Evolutionary conservation across 148 eudicot genomes (phyloP), one percentile per base, ranked within the genome.

Genomic region (Diospyros lotus): DNA sequence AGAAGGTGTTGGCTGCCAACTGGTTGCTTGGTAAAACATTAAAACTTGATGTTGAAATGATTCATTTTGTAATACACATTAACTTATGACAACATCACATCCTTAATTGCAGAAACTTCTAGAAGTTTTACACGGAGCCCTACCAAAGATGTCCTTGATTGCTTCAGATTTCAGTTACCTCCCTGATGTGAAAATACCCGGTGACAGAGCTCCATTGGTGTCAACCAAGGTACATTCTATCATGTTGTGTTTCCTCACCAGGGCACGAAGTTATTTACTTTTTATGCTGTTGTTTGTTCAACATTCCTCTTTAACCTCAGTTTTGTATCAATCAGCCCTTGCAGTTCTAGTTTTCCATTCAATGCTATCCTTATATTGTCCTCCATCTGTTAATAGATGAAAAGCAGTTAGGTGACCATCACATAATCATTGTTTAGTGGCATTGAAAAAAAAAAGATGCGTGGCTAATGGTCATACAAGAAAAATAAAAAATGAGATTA

Each of bases 141-240:
- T 92, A 71, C 98, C 98, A 41, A 94, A 89, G 87, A 94, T 94
- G 98, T 94, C 98, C 38, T 76, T 94, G 75, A 88, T 94, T 62
- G 93, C 93, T 43, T 94, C 98, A 40, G 98, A 94, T 85, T 94
- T 94, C 83, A 94, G 88, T 84, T 92, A 86, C 85, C 91, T 94
- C 52, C 98, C 97, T 76, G 96, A 92, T 80, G 97, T 94, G 77
- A 91, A 76, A 84, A 68, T 90, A 80, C 86, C 87, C 69, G 98
- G 98, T 81, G 88, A 90, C 48, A 89, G 98, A 81, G 98, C 98
- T 86, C 98, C 98, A 6, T 76, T 94, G 80, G 98, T 94, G 67
- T 86, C 98, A 73, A 83, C 85, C 50, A 94, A 94, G 97, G 98
- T 94, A 82, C 71, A 48, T 60, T 60, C 56, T 67, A 17, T 48